Evolutionary conservation across 1,284 basidiomycete genomes (phyloP), one percentile per base, ranked within the genome.

Genomic region (Irpex sp.): DNA sequence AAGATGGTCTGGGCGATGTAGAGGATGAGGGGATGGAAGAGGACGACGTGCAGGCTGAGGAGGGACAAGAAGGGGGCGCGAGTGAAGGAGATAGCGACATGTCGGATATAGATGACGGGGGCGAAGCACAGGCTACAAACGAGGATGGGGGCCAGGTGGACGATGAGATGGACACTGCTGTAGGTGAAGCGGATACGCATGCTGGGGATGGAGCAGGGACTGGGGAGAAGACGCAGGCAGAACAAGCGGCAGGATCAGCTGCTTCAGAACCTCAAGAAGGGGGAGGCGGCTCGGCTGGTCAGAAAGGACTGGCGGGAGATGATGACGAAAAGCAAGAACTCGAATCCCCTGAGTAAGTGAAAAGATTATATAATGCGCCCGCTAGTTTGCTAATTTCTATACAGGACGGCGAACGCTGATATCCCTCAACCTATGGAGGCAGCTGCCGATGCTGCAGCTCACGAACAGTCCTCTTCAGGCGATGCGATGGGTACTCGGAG

Each of bases 171-270:
- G 69, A 73, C 18, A 63, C 64, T 21, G 69, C 68, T 7, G 69
- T 75, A 23, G 77, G 78, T 36, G 79, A 74, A 60, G 75, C 77
- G 1, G 80, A 83, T 60, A 67, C 79, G 4, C 69, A 75, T 10
- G 60, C 68, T 35, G 77, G 75, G 6, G 71, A 76, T 49, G 75
- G 66, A 23, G 35, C 53, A 14, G 64, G 71, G 33, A 53, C 58
- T 2, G 51, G 60, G 23, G 51, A 48, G 14, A 64, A 67, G n/a
- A 12, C 63, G 10, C 33, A 53, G 7, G 12, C 58, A n/a, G 53
- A 47, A 23, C 61, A 60, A 19, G 33, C 52, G 3, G 19, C 61
- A 28, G n/a, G 12, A 28, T 28, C 33, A 3, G 35, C 5, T 21
- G 61, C 58, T n/a, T 54, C 62, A 19, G 56, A 65, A 14, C 49